Conservation (phyloP, 139 green algal species). For the Raphidocelis subcapitata region DNA sequence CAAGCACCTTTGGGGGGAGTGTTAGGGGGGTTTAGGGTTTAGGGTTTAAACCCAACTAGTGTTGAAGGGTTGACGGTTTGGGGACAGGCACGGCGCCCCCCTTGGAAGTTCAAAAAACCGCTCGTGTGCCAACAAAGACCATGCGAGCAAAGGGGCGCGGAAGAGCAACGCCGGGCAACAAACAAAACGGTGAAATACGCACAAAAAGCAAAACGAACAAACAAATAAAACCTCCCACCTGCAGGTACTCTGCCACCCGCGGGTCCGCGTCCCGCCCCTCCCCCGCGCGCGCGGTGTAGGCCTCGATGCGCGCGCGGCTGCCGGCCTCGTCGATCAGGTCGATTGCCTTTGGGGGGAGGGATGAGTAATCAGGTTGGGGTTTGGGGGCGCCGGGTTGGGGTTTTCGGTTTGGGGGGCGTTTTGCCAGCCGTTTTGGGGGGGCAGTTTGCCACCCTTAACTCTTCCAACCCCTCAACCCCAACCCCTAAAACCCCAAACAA, state of each 20-base stretch:
- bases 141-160: not conserved
- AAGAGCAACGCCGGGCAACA: not conserved
- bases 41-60: not conserved
- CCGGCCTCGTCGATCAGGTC: constrained; percentile 98
- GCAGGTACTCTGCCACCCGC: constrained; percentile 47
- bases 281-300: constrained; percentile 58
- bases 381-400: not conserved
- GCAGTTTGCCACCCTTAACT: not conserved
- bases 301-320: constrained; percentile 77
- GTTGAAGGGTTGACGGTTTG: not conserved
- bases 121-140: not conserved
- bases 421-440: not conserved
- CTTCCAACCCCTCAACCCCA: not conserved
- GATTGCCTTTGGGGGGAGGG: constrained; percentile 65
- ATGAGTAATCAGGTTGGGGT: not conserved
- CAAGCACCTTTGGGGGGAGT: constrained; percentile 54
- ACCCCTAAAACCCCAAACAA: not conserved
- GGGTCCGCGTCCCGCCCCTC: constrained; percentile 11
- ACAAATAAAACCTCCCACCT: constrained; percentile 24
- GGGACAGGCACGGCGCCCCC: not conserved
- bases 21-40: not conserved
- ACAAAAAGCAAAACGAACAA: not conserved
- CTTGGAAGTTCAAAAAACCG: not conserved
- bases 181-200: not conserved
- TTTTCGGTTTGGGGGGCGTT: not conserved